A percentile compares a stretch with the other conserved stretches of the same genome.
Evolutionary conservation across 331 rosid species (phyloP).

Genomic region (Quercus phellos): DNA sequence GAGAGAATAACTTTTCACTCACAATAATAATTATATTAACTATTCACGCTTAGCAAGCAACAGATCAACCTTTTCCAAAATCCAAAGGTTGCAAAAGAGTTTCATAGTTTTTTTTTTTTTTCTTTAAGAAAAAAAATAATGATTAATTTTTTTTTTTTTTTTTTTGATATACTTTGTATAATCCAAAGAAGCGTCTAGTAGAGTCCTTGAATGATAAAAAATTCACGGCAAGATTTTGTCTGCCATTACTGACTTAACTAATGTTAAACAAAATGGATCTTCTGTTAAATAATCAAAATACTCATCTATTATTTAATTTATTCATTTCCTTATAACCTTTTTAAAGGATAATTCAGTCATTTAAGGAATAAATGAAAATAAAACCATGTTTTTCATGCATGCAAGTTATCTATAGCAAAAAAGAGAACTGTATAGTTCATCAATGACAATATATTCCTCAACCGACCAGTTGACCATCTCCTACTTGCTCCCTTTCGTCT

Average conservation of each 20-base stretch:
- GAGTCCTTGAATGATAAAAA: conserved; percentile 31
- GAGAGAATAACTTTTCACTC: no score
- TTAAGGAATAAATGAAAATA: background rate
- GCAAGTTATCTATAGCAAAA: background rate
- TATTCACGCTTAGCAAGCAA: conserved; percentile 4
- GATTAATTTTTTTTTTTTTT: no score
- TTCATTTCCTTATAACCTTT: conserved; percentile 2
- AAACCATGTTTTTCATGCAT: background rate
- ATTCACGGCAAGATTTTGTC: background rate
- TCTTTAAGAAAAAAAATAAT: background rate
- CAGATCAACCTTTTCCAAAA: conserved; percentile 26
- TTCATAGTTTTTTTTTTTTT: conserved; percentile 6
- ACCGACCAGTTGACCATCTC: conserved; percentile 21
- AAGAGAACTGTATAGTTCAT: background rate
- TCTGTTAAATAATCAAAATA: background rate
- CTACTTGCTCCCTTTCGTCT: background rate
- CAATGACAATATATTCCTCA: conserved; percentile 7
- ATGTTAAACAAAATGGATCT: background rate
- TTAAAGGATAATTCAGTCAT: background rate
- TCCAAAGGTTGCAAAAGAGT: conserved; percentile 24
- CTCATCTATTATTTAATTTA: conserved; percentile 24
- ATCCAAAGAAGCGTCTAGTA: conserved; percentile 33
- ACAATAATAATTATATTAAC: background rate
- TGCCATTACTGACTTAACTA: background rate
- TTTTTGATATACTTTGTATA: conserved; percentile 25